Evolutionary conservation across 2,329 filamentous ascomycete species (phyloP).

Genomic region (Pseudopyricularia javanii): DNA sequence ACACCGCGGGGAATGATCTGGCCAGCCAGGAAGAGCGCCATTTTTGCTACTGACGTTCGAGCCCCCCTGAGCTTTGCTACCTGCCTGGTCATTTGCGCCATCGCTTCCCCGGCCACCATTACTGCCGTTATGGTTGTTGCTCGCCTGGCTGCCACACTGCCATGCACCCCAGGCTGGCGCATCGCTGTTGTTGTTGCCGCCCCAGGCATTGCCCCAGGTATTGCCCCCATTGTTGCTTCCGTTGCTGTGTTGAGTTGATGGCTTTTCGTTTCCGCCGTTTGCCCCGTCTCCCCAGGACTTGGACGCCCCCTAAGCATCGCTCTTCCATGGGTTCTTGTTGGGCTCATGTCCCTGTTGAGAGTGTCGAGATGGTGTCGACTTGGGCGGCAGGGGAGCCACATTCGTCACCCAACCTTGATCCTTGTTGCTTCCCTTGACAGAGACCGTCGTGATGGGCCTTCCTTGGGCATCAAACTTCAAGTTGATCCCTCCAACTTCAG

Average conservation of each 20-base stretch:
- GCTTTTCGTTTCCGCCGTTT: conserved; percentile 4
- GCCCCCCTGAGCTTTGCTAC: background rate
- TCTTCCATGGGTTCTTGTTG: background rate
- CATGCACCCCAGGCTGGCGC: background rate
- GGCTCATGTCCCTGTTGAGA: background rate
- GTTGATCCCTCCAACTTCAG: background rate
- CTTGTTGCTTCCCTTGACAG: conserved; percentile 5
- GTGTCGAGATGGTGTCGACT: background rate
- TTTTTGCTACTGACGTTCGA: background rate
- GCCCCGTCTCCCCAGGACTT: background rate
- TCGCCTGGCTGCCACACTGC: background rate
- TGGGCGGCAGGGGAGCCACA: conserved; percentile 11
- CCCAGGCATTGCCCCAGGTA: conserved; percentile 8
- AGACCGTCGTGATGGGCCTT: background rate
- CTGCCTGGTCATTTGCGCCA: background rate
- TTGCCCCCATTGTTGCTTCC: conserved; percentile 1
- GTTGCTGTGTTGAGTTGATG: conserved; percentile 1
- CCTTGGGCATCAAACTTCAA: conserved; percentile 1
- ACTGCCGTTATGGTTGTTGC: conserved; percentile 4
- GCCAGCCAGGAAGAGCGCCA: background rate
- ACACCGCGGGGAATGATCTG: background rate
- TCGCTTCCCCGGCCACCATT: background rate
- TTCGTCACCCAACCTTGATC: conserved; percentile 13
- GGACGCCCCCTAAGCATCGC: background rate
- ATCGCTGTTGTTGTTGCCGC: conserved; percentile 4